phyloP scores from a whole-genome alignment of 352 stramenopile species.

The Pythium plurisporium region DNA sequence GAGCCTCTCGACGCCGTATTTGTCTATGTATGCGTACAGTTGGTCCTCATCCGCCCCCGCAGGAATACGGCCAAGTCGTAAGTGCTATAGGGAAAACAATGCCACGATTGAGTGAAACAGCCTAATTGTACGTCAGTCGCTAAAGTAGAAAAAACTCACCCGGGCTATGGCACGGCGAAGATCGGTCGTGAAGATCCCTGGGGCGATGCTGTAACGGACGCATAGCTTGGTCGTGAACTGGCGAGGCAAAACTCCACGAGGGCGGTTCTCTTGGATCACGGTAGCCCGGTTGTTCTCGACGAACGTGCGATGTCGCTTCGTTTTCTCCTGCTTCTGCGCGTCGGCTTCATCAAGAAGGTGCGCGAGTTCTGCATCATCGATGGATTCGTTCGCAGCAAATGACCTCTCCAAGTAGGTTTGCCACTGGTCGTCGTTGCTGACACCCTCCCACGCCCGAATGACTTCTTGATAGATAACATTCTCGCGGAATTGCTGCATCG shows the following conservation, averaged over 20 bases:
- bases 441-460: conserved; percentile 39
- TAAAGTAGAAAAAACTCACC: conserved; percentile 28
- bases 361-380: conserved; percentile 40
- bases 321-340: conserved; percentile 31
- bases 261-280: conserved; percentile 31
- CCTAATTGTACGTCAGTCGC: background rate
- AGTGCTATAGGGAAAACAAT: conserved; percentile 33
- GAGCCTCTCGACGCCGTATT: conserved; percentile 41
- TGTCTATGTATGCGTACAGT: conserved; percentile 58
- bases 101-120: conserved; percentile 1
- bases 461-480: conserved; percentile 76
- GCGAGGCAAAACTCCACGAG: conserved; percentile 51
- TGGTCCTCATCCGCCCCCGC: conserved; percentile 49
- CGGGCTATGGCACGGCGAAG: conserved; percentile 51
- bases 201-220: conserved; percentile 59
- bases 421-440: conserved; percentile 53
- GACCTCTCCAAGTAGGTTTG: conserved; percentile 51
- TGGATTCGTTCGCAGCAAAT: conserved; percentile 41
- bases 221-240: conserved; percentile 81
- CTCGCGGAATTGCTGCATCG: conserved; percentile 63
- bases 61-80: conserved; percentile 54
- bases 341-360: conserved; percentile 34
- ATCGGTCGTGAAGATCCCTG: conserved; percentile 73
- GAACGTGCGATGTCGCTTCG: conserved; percentile 39
- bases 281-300: conserved; percentile 48